Evolutionary conservation across 2,329 filamentous ascomycete genomes (phyloP), one percentile per base, ranked within the genome.

Genomic region (Talaromyces albobiverticillius): DNA sequence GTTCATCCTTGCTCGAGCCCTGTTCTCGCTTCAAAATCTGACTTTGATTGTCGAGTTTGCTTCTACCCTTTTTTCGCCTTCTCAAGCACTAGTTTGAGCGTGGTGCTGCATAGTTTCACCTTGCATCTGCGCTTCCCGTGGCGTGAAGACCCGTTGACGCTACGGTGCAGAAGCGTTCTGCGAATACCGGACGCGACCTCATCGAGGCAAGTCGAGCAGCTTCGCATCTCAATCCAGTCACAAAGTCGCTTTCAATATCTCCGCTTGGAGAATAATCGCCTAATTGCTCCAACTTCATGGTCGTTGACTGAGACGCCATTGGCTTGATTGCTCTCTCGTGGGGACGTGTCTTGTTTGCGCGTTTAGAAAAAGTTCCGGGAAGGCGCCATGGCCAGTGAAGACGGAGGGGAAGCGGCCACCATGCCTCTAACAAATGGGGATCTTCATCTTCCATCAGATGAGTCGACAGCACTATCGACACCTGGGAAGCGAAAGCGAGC

Each of bases 401-500:
- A 71, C 63, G 62, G 61, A 53, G 63, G 62, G 59, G 62, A 65
- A 38, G 59, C 62, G 49, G 61, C 61, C 50, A 61, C 61, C 29
- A 66, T 70, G 54, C 62, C 67, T 40, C 54, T 62, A 51, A 64
- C 65, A 53, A 72, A 73, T 60, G 70, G 70, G 45, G 68, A 71
- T 51, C 59, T 64, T 29, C 61, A 64, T 58, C 60, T 62, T 31
- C 57, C 61, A 25, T 61, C 64, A 43, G 58, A 65, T 46, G 67
- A 72, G 46, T 58, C 64, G 10, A 59, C 63, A 51, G 59, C 60
- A 26, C 55, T 63, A 46, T 64, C 69, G 51, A 71, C 70, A 26
- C 66, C 71, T 48, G 70, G 66, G 42, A 75, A 75, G 60, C 70
- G 72, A 65, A 75, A 75, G 65, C 72, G 71, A 58, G 63, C 61